A percentile compares a stretch with the other conserved stretches of the same genome.
These are phyloP conservation scores for Sporothrix euskadiensis DNA, from an alignment of 2,329 filamentous ascomycete species.

Conservation along the genomic window DNA sequence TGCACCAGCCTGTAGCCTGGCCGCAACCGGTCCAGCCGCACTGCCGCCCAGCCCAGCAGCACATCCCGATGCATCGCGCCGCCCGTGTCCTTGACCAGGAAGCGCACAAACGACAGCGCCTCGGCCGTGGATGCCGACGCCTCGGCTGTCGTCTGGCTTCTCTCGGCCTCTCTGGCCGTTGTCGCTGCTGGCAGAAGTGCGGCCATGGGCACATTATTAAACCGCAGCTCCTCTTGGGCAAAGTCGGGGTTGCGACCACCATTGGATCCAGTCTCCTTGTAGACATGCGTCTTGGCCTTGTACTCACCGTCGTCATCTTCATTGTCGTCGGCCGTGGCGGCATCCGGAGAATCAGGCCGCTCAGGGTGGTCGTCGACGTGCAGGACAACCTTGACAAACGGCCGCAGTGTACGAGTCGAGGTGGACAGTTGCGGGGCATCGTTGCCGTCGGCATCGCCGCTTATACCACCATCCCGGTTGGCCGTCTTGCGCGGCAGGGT, in stretches of 20 bases:
- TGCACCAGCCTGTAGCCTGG: constrained; percentile 76
- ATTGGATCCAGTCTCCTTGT: constrained; percentile 37
- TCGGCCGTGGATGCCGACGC: constrained; percentile 60
- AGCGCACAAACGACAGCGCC: constrained; percentile 71
- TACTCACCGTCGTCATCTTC: constrained; percentile 58
- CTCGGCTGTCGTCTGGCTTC: constrained; percentile 35
- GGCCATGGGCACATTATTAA: constrained; percentile 52
- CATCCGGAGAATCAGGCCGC: background rate
- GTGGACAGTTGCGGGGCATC: background rate
- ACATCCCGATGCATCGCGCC: constrained; percentile 71
- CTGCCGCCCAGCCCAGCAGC: constrained; percentile 84
- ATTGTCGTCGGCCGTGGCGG: constrained; percentile 41
- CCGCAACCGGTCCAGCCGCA: constrained; percentile 77
- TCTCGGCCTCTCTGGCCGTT: constrained; percentile 57
- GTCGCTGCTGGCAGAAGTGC: constrained; percentile 37
- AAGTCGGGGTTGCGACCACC: constrained; percentile 65
- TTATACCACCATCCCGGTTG: background rate
- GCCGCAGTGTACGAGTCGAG: constrained; percentile 59
- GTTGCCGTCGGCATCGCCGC: constrained; percentile 7
- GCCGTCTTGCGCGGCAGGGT: constrained; percentile 55
- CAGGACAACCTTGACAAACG: constrained; percentile 80
- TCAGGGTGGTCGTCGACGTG: constrained; percentile 65
- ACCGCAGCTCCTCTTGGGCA: constrained; percentile 57
- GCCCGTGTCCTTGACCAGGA: constrained; percentile 80
- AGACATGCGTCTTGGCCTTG: constrained; percentile 50